These are phyloP conservation scores for Trichoderma polysporum DNA, from an alignment of 2,329 filamentous ascomycete species.

Conservation along the genomic window DNA sequence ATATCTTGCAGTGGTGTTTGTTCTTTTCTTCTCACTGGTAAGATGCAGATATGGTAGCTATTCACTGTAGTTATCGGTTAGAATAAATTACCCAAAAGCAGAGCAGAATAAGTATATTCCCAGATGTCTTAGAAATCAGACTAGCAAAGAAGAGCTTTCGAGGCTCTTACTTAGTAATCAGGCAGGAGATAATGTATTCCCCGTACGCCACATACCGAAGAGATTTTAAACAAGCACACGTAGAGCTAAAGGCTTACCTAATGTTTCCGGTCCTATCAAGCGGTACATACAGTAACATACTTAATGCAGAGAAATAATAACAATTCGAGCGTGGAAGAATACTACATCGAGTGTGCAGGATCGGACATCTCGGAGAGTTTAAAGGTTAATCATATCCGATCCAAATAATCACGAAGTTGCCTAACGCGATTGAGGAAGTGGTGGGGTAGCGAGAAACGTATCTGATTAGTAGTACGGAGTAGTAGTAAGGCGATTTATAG, in stretches of 20 bases:
- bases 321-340: not conserved
- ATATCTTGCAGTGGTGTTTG: not conserved
- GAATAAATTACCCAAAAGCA: not conserved
- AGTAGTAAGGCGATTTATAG: no score
- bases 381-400: not conserved
- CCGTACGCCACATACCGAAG: not conserved
- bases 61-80: not conserved
- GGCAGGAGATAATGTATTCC: no score
- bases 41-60: not conserved
- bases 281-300: not conserved
- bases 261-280: not conserved
- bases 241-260: not conserved
- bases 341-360: no score
- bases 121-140: not conserved
- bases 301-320: not conserved
- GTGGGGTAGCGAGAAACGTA: not conserved
- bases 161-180: not conserved
- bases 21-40: not conserved
- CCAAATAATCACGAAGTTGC: not conserved
- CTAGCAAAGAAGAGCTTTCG: not conserved
- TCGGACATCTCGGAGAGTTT: not conserved
- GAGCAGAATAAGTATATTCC: not conserved
- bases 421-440: slow-evolving; percentile 8
- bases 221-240: not conserved
- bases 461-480: not conserved